These are phyloP conservation scores for Anisodus tanguticus DNA, from an alignment of 257 asterid species.

Conservation along the genomic window DNA sequence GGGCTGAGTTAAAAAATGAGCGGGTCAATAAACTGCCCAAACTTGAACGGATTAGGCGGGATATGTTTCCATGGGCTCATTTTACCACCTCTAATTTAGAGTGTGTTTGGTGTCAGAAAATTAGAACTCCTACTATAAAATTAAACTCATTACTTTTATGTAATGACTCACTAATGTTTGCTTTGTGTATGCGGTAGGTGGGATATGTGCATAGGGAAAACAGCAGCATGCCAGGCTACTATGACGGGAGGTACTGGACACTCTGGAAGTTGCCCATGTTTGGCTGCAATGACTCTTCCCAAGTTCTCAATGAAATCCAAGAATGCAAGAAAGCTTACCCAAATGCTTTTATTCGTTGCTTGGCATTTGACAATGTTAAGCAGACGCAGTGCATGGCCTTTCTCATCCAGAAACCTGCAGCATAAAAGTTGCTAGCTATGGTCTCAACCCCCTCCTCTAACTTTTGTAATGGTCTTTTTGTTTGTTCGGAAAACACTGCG, in stretches of 20 bases:
- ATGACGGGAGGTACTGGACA: slow-evolving; percentile 66
- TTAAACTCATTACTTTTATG: neutral
- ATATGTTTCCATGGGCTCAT: too few species aligned
- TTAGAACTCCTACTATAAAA: too few species aligned
- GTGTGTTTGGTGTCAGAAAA: too few species aligned
- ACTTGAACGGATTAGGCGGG: too few species aligned
- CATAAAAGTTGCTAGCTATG: neutral
- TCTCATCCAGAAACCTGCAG: slow-evolving; percentile 51
- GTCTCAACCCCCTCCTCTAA: neutral
- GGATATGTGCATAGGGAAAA: slow-evolving; percentile 52
- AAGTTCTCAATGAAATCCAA: slow-evolving; percentile 49
- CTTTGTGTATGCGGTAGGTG: slow-evolving; percentile 34
- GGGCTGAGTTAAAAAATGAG: too few species aligned
- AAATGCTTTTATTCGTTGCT: slow-evolving; percentile 55
- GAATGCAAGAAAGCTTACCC: slow-evolving; percentile 59
- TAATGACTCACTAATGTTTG: neutral
- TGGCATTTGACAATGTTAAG: slow-evolving; percentile 53
- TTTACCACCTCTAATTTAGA: too few species aligned
- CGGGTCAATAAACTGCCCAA: too few species aligned
- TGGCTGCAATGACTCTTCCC: slow-evolving; percentile 53
- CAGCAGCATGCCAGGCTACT: slow-evolving; percentile 58
- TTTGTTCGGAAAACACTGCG: neutral
- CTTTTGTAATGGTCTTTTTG: neutral
- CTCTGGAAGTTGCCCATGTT: slow-evolving; percentile 69
- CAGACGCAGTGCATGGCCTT: slow-evolving; percentile 63